Evolutionary conservation across 164 flowering plant species (phyloP), one percentile per base, ranked within the genome.

Genomic region (Aristolochia fimbriata): DNA sequence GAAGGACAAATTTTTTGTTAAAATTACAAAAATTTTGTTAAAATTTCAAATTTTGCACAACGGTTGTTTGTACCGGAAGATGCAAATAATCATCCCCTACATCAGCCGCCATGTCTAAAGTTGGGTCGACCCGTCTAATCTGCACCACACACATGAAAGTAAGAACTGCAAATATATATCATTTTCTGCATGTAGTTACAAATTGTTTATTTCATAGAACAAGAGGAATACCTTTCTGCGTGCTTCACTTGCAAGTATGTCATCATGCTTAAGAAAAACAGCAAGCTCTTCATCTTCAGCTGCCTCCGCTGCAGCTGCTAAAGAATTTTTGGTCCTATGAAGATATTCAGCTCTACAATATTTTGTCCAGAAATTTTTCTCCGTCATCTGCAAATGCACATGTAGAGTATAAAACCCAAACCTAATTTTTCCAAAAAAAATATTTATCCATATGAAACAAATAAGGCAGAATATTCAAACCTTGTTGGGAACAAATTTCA

Each of bases 211-310:
- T 21, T 22, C 13, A 13, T 33, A 45, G 8, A 15, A 43, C 19
- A 51, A 33, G 49, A 61, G 22, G 41, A 47, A 55, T 48, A 91
- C 96, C 97, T 94, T 91, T 57, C 65, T 71, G 31, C 91, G 83
- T 66, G 88, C 86, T 80, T 94, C 97, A 65, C 55, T 73, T 47
- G 84, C 96, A 72, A 88, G 76, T 70, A 91, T 79, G 16, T 82
- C 90, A 79, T 94, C 99, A 55, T 76, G 81, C 76, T 82, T 94
- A 56, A 94, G 65, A 53, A 94, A 91, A 56, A 91, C 76, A 60
- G 93, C 97, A 67, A 91, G 97, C 59, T 88, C 93, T 74, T 88
- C 97, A 76, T 94, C 99, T 75, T 85, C 97, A 68, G 97, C 99
- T 68, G 97, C 99, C 78, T 91, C 99, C 33, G 99, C 99, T 30